These are phyloP conservation scores for Periconia sp. DNA, from an alignment of 2,329 filamentous ascomycete species.

Conservation along the genomic window DNA sequence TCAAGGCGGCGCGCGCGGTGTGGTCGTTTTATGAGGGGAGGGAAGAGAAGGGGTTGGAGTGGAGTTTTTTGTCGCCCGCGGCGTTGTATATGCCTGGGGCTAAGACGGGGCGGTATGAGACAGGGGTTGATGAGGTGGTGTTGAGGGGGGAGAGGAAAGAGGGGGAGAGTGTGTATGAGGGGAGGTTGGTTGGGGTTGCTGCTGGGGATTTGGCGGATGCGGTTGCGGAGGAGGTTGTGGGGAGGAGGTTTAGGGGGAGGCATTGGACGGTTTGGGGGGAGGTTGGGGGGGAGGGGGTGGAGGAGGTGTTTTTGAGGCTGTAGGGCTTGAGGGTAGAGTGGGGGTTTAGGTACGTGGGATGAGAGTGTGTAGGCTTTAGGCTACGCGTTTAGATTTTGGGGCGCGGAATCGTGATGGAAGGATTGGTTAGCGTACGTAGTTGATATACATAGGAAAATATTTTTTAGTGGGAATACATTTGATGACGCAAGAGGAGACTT, in stretches of 20 bases:
- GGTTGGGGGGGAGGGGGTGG: constrained; percentile 23
- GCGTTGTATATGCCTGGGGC: constrained; percentile 38
- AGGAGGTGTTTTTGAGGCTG: too few relatives aligned
- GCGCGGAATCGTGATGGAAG: too few relatives aligned
- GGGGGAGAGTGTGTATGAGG: constrained; percentile 30
- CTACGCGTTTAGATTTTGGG: too few relatives aligned
- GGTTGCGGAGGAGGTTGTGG: constrained; percentile 38
- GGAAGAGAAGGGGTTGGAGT: constrained; percentile 34
- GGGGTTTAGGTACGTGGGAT: not conserved
- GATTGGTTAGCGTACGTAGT: too few relatives aligned
- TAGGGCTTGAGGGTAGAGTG: constrained; percentile 1
- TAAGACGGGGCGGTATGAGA: constrained; percentile 36
- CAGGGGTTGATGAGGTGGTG: constrained; percentile 35
- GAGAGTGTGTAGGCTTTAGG: not conserved
- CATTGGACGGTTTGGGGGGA: constrained; percentile 38
- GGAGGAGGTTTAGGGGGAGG: constrained; percentile 26
- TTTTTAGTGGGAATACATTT: too few relatives aligned
- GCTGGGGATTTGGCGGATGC: constrained; percentile 39
- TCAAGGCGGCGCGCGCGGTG: constrained; percentile 35
- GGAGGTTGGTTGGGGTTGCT: constrained; percentile 34
- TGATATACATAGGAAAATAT: too few relatives aligned
- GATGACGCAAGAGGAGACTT: too few relatives aligned
- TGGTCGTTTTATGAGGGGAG: constrained; percentile 42
- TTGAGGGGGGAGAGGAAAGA: constrained; percentile 24
- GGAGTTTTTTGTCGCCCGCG: constrained; percentile 37